These are phyloP conservation scores for Globisporangium solare DNA, from an alignment of 352 stramenopile species.

Conservation along the genomic window DNA sequence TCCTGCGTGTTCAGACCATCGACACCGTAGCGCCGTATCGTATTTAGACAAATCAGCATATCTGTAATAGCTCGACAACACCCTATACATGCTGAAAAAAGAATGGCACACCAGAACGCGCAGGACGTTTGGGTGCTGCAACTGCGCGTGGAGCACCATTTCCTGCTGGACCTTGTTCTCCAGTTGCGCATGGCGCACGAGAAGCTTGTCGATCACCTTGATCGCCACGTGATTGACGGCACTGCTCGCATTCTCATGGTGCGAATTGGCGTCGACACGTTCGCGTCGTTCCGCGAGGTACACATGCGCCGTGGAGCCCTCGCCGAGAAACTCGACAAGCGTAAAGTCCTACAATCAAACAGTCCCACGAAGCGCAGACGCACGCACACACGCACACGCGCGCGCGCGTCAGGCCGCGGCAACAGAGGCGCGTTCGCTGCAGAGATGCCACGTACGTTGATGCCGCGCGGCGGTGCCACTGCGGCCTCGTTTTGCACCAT, in stretches of 20 bases:
- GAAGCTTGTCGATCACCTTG: slow-evolving; percentile 82
- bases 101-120: slow-evolving; percentile 26
- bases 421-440: no score
- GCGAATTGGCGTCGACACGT: neutral
- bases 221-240: slow-evolving; percentile 49
- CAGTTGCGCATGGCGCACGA: slow-evolving; percentile 51
- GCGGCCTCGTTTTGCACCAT: no score
- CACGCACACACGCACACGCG: no score
- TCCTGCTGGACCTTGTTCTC: slow-evolving; percentile 63
- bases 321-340: slow-evolving; percentile 68
- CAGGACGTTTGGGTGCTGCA: slow-evolving; percentile 53
- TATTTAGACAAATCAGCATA: no score
- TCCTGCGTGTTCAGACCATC: slow-evolving; percentile 12
- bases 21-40: no score
- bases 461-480: neutral
- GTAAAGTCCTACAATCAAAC: slow-evolving; percentile 43
- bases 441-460: slow-evolving; percentile 4
- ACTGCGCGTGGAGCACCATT: slow-evolving; percentile 59
- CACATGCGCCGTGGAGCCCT: slow-evolving; percentile 73
- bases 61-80: no score
- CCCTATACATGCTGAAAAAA: no score
- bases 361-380: neutral
- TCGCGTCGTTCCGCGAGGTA: slow-evolving; percentile 43
- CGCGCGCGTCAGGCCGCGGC: no score
- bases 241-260: slow-evolving; percentile 10